Base-by-base conservation (phyloP, 495 filamentous ascomycete genomes). In the Pyronema omphalodes region DNA sequence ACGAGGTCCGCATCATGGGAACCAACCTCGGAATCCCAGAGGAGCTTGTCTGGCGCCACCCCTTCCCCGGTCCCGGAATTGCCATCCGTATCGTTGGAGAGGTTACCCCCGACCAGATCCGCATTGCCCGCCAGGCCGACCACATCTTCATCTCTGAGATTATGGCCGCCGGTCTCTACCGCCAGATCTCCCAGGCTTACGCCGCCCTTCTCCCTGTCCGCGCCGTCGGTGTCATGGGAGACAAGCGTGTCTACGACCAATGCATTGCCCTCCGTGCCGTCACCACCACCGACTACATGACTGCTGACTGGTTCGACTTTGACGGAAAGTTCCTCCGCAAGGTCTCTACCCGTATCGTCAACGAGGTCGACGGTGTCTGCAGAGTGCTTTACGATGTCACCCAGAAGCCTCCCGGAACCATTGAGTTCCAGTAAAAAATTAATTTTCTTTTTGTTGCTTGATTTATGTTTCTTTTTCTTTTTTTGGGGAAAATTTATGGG, bases 41-140 rank as follows among this genome's bases (percentile, higher is more conserved):
- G 55, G 78, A 84, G 7, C 78, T 94, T 8, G 81, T 93, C 49
- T 82, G 76, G 76, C 73, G 88, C 12, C 88, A 95, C 61, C 84
- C 86, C 36, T 86, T 93, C 73, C 84, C 82, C 3, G 68, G 82
- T 9, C 86, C 91, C 0, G 91, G 88, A 5, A 79, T 98, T 55
- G 91, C 81, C 18, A 87, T 96, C 61, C 79, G 91, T 49, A 81
- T 96, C 48, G 71, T 94, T 0, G 91, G 91, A 37, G 89, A 93
- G 55, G 84, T 95, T 4, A 94, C 83, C 9, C 71, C 72, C 3
- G 82, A 88, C 59, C 76, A 80, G 50, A 80, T 95, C 23, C 75
- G 76, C 23, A 93, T 94, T 37, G 87, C 80, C 12, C 75, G 88
- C 14, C 70, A 84, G 61, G 91, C 91, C 2, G 91, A 96, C 66